A percentile compares a stretch with the other conserved stretches of the same genome.
These are phyloP conservation scores for Leccinum barrowsii DNA, from an alignment of 768 basidiomycete genomes.

Conservation along the genomic window DNA sequence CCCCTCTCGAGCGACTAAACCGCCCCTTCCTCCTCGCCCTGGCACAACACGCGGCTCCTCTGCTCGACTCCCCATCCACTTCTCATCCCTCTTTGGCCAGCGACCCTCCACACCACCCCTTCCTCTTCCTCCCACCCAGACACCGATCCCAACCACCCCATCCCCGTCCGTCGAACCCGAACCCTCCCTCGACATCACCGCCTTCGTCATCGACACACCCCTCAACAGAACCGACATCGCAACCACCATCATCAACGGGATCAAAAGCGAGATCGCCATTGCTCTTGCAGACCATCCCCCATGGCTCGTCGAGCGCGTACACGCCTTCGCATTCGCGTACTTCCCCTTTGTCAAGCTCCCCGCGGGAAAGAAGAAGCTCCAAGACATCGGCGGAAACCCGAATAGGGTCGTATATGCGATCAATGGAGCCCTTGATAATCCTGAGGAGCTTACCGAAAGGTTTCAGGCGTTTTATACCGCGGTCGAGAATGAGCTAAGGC, in stretches of 20 bases:
- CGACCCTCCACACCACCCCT: constrained; percentile 31
- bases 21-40: constrained; percentile 43
- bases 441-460: constrained; percentile 48
- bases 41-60: constrained; percentile 16
- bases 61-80: constrained; percentile 65
- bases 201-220: constrained; percentile 52
- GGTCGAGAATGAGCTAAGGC: constrained; percentile 61
- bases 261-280: constrained; percentile 55
- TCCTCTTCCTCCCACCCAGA: constrained; percentile 23
- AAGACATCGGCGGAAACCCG: constrained; percentile 27
- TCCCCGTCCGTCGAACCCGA: constrained; percentile 31
- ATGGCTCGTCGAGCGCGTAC: constrained; percentile 63
- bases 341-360: constrained; percentile 52
- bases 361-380: constrained; percentile 30
- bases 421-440: constrained; percentile 38
- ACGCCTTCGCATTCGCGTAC: constrained; percentile 50
- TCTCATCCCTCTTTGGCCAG: constrained; percentile 74
- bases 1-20: constrained; percentile 43
- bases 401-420: constrained; percentile 34
- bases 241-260: constrained; percentile 47
- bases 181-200: constrained; percentile 50
- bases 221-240: constrained; percentile 54
- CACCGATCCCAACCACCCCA: background rate
- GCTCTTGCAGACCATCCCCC: constrained; percentile 40
- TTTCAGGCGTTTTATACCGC: constrained; percentile 71